Evolutionary conservation across 371 early-diverging fungal genomes (phyloP), one percentile per base, ranked within the genome.

Genomic region (Actinomucor elegans): DNA sequence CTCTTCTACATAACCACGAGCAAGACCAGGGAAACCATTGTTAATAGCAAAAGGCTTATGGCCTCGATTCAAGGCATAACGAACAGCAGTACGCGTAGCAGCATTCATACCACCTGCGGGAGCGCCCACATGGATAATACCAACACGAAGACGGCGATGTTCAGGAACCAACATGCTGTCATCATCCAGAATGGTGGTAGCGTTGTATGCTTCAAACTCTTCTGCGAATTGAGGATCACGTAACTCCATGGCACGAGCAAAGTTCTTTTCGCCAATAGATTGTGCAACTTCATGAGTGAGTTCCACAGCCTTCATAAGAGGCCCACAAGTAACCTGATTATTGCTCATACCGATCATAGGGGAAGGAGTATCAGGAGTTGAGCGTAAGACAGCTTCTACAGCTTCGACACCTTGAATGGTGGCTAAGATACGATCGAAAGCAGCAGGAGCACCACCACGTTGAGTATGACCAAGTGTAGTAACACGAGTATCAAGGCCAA

Each of bases 21-120:
- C 81, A 37, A 98, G 77, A 20, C 99, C 99, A 11, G 88, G 84
- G 73, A 97, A 97, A 11, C 99, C 99, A 75, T 99, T 94, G 57
- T 85, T 76, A 52, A 99, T 91, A 37, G 78, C 97, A 48, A 94
- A 66, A 11, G 96, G 87, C 0, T 69, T 81, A 59, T 95, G 91
- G 0, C 95, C 96, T 31, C 87, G 84, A 65, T 91, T 91, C 46
- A 94, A 67, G 12, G 92, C 90, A 40, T 91, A 85, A 24, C 96
- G 89, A 15, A 93, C 94, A 5, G 92, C 89, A 3, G 91, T 87
- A 41, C 97, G 87, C 4, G 97, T 93, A 0, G 97, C 98, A 10
- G 96, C 89, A 71, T 99, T 99, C 96, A 99, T 97, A 29, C 99
- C 99, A 50, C 94, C 96, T 7, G 97, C 94, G 23, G 99, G 98